Evolutionary conservation across 768 basidiomycete genomes (phyloP).

Genomic region (Hygrocybe coccinea): DNA sequence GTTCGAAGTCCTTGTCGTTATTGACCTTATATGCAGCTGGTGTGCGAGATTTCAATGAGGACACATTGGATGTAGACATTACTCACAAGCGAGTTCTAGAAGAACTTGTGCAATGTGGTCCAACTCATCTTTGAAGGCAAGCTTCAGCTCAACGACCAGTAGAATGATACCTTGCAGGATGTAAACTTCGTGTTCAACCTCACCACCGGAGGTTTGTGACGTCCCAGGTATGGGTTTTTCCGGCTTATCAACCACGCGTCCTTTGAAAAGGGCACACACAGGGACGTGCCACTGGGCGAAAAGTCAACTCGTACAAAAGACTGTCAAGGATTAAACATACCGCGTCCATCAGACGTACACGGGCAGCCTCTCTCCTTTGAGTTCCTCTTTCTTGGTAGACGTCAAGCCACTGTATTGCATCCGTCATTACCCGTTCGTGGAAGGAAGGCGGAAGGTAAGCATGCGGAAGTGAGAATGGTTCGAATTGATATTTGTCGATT

Average conservation of each 20-base stretch:
- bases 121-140: not conserved
- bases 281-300: constrained; percentile 3
- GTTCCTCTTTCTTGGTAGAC: not conserved
- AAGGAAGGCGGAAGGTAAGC: constrained; percentile 2
- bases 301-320: not conserved
- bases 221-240: constrained; percentile 1
- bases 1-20: not conserved
- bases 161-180: not conserved
- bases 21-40: constrained; percentile 1
- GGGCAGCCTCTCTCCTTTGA: constrained; percentile 2
- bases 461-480: not conserved
- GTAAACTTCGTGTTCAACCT: constrained; percentile 3
- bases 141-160: constrained; percentile 3
- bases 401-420: not conserved
- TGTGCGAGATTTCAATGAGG: not conserved
- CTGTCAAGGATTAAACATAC: not conserved
- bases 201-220: constrained; percentile 1
- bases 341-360: constrained; percentile 1
- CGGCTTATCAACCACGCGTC: constrained; percentile 1
- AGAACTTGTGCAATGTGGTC: constrained; percentile 2
- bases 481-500: not conserved
- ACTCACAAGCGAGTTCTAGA: not conserved
- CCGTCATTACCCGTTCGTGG: not conserved
- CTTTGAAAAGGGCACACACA: constrained; percentile 7
- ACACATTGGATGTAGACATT: not conserved